Percentiles rank a stretch among this genome's conserved stretches.
phyloP scores from a whole-genome alignment of 805 yeast species.

The Nadsonia fulvescens region DNA sequence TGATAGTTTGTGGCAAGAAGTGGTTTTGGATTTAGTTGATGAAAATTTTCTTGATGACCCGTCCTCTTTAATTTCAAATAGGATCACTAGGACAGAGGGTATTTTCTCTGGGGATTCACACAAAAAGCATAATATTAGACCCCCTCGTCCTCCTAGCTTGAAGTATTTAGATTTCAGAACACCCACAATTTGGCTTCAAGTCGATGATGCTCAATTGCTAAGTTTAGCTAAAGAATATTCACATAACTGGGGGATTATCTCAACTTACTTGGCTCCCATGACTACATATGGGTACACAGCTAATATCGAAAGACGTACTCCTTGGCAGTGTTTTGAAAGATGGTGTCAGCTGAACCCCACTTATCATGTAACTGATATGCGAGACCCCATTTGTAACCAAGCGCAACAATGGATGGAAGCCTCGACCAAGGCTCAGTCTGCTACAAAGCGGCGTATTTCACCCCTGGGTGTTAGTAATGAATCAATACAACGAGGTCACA shows the following conservation, averaged over 20 bases:
- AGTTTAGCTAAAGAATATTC: conserved; percentile 70
- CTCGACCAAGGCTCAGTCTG: conserved; percentile 74
- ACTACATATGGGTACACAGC: conserved; percentile 60
- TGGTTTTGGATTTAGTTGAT: conserved; percentile 13
- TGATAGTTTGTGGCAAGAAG: conserved; percentile 16
- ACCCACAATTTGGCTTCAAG: conserved; percentile 93
- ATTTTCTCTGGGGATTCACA: conserved; percentile 1
- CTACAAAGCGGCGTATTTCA: conserved; percentile 73
- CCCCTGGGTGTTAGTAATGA: conserved; percentile 91
- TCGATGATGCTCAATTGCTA: conserved; percentile 68
- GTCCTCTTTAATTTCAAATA: conserved; percentile 1
- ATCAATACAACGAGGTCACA: conserved; percentile 84
- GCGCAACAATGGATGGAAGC: conserved; percentile 89
- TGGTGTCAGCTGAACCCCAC: conserved; percentile 83
- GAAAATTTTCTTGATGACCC: conserved; percentile 1
- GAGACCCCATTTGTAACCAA: conserved; percentile 64
- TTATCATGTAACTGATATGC: conserved; percentile 72
- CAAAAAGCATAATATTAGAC: conserved; percentile 30
- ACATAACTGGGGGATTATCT: conserved; percentile 85
- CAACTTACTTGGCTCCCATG: conserved; percentile 55
- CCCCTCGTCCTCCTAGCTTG: conserved; percentile 82
- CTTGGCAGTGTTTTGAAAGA: conserved; percentile 98
- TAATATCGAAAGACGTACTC: conserved; percentile 85
- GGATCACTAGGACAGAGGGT: neutral
- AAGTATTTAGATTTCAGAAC: conserved; percentile 66